Conservation (phyloP, 139 green algal genomes). For the Astrephomene gubernaculifera region DNA sequence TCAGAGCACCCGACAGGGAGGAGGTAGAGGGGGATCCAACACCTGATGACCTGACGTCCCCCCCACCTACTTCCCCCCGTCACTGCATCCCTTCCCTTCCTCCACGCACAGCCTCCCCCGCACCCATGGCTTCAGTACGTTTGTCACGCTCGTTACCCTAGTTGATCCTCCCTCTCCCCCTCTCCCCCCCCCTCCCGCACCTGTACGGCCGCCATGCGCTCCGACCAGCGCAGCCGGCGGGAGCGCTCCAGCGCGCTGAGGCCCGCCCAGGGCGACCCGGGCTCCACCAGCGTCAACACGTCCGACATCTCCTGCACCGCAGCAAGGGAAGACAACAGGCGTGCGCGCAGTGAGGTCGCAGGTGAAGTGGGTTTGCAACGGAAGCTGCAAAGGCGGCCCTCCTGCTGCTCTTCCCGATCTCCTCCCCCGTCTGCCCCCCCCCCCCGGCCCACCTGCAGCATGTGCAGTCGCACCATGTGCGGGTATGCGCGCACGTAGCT, state of each 20-base stretch:
- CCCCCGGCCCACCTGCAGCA: slow-evolving; percentile 78
- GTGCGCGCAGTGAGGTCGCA: not conserved
- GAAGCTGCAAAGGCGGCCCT: no score
- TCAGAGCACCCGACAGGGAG: not conserved
- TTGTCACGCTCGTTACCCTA: no score
- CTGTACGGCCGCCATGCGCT: slow-evolving; percentile 79
- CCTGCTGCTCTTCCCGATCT: no score
- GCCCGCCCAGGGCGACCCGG: slow-evolving; percentile 24
- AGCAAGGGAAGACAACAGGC: not conserved
- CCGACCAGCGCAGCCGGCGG: slow-evolving; percentile 74
- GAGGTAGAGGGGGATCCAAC: not conserved
- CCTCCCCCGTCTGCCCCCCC: not conserved
- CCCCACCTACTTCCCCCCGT: not conserved
- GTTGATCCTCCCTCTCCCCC: not conserved
- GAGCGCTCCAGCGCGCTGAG: not conserved
- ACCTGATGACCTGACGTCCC: not conserved
- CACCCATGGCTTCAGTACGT: no score
- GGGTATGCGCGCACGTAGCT: slow-evolving; percentile 92
- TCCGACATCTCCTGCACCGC: slow-evolving; percentile 53
- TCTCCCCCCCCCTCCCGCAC: slow-evolving; percentile 25
- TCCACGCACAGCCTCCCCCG: not conserved
- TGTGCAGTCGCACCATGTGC: slow-evolving; percentile 87
- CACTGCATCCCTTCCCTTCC: not conserved
- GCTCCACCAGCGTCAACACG: slow-evolving; percentile 42
- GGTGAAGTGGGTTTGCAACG: not conserved